These are phyloP conservation scores for Hymenoscyphus albidus DNA, from an alignment of 2,329 filamentous ascomycete genomes.

Conservation along the genomic window DNA sequence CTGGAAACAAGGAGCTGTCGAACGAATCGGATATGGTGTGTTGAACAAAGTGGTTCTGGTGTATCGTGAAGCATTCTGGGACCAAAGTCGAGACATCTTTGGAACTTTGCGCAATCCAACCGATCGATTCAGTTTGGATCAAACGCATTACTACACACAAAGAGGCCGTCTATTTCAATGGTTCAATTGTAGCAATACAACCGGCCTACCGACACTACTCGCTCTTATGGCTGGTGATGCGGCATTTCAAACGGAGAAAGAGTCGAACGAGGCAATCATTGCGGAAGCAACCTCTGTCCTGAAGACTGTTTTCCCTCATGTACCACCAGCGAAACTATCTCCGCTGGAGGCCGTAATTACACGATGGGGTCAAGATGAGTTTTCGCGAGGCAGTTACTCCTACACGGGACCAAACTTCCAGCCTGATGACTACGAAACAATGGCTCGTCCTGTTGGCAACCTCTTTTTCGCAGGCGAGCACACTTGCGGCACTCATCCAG, in stretches of 20 bases:
- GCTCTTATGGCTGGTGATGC: conserved; percentile 95
- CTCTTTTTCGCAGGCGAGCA: conserved; percentile 95
- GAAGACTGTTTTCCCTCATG: conserved; percentile 66
- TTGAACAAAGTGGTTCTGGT: conserved; percentile 94
- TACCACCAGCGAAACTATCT: conserved; percentile 50
- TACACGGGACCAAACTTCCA: conserved; percentile 81
- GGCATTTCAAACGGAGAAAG: conserved; percentile 79
- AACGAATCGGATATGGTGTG: conserved; percentile 84
- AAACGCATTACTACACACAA: conserved; percentile 72
- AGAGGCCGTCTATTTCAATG: conserved; percentile 96
- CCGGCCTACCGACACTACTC: conserved; percentile 80
- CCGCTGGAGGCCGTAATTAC: conserved; percentile 87
- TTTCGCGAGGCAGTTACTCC: conserved; percentile 92
- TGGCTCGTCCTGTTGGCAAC: conserved; percentile 81
- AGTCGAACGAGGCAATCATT: conserved; percentile 71
- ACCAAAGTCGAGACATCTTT: conserved; percentile 85
- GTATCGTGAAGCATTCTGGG: conserved; percentile 89
- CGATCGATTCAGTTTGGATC: conserved; percentile 65
- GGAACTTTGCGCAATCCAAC: conserved; percentile 77
- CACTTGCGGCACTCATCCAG: conserved; percentile 91
- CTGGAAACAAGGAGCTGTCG: conserved; percentile 79
- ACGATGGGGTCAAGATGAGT: conserved; percentile 85
- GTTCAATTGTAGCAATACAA: conserved; percentile 91
- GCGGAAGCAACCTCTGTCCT: conserved; percentile 77
- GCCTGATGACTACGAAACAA: conserved; percentile 84